Conservation (phyloP, 2,329 filamentous ascomycete species). For the Zalaria sp. region DNA sequence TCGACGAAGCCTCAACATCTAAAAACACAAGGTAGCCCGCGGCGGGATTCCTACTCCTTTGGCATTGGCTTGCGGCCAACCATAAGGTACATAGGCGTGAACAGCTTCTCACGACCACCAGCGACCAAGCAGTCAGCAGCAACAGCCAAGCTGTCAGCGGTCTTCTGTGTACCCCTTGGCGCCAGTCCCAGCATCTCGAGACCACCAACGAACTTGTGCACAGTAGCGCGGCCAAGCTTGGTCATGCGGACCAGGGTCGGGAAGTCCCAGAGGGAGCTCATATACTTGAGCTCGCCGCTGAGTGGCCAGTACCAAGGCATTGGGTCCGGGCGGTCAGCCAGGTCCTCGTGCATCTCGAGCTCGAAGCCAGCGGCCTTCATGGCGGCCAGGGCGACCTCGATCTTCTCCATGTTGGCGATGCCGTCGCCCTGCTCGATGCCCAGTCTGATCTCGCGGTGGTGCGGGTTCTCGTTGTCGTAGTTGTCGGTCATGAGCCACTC, state of each 20-base stretch:
- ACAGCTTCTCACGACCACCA: slow-evolving; percentile 78
- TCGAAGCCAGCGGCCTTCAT: slow-evolving; percentile 83
- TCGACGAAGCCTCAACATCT: too few species aligned
- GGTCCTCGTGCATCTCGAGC: slow-evolving; percentile 69
- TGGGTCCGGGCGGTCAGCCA: slow-evolving; percentile 60
- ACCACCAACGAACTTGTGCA: slow-evolving; percentile 62
- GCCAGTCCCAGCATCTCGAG: slow-evolving; percentile 65
- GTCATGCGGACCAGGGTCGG: slow-evolving; percentile 84
- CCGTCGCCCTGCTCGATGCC: slow-evolving; percentile 93
- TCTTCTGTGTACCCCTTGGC: slow-evolving; percentile 79
- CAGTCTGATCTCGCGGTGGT: slow-evolving; percentile 80
- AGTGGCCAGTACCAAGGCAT: slow-evolving; percentile 93
- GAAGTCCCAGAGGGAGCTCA: slow-evolving; percentile 65
- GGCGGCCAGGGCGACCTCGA: slow-evolving; percentile 65
- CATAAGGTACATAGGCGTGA: slow-evolving; percentile 98
- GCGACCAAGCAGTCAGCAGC: slow-evolving; percentile 78
- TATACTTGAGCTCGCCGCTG: slow-evolving; percentile 70
- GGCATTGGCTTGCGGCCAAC: slow-evolving; percentile 74
- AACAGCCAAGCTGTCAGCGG: slow-evolving; percentile 72
- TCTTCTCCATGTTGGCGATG: slow-evolving; percentile 92
- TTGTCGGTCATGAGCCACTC: slow-evolving; percentile 98
- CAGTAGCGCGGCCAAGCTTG: slow-evolving; percentile 58
- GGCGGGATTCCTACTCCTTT: neutral
- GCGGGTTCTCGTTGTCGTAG: slow-evolving; percentile 78
- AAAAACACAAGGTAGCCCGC: too few species aligned